A percentile compares a stretch with the other conserved stretches of the same genome.
Evolutionary conservation across 2,329 filamentous ascomycete genomes (phyloP).

Genomic region (Drechslera avenae): DNA sequence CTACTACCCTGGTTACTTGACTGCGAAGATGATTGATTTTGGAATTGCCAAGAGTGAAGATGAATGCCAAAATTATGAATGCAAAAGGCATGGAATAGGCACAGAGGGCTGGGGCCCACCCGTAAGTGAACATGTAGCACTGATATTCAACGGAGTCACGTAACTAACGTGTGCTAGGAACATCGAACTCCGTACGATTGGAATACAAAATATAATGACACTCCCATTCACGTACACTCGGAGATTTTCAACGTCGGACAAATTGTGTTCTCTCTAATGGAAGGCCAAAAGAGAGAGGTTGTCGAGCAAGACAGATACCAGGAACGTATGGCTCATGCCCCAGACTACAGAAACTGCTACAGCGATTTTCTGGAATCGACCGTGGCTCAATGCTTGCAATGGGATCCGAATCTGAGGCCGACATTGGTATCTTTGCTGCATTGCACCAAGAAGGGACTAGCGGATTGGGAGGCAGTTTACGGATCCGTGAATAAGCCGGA

Average conservation of each 20-base stretch:
- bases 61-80: background rate
- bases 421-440: background rate
- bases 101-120: background rate
- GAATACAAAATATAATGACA: too few species aligned
- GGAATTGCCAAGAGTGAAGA: background rate
- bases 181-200: background rate
- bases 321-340: background rate
- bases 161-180: background rate
- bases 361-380: conserved; percentile 54
- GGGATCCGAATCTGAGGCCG: background rate
- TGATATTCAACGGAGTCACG: background rate
- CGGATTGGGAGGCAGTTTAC: conserved; percentile 3
- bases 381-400: background rate
- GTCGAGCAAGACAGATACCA: background rate
- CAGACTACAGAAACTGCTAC: background rate
- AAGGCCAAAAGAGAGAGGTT: too few species aligned
- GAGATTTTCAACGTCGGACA: too few species aligned
- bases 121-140: background rate
- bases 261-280: too few species aligned
- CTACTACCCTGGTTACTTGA: background rate
- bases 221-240: too few species aligned
- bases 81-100: background rate
- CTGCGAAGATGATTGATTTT: background rate
- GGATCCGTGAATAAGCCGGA: background rate
- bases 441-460: background rate